A percentile compares a stretch with the other conserved stretches of the same genome.
Evolutionary conservation across 1,284 basidiomycete genomes (phyloP).

Genomic region (Mycena sp.): DNA sequence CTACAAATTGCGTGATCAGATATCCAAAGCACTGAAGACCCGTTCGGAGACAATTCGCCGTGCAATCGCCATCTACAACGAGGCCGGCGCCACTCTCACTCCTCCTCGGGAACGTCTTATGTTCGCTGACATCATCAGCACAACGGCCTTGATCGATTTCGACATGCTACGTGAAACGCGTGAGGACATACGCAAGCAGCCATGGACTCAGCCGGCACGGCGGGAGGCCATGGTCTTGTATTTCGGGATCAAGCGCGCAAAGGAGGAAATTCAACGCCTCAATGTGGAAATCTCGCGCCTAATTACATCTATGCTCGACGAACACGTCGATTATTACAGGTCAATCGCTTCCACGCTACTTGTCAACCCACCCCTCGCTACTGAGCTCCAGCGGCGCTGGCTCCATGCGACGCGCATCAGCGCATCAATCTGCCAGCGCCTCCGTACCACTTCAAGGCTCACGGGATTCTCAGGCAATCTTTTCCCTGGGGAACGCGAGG

Average conservation of each 20-base stretch:
- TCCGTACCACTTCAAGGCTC: no score
- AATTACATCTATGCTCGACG: slow-evolving; percentile 12
- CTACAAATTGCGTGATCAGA: not conserved
- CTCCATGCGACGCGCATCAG: no score
- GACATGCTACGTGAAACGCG: not conserved
- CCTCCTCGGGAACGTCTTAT: not conserved
- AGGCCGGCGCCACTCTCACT: not conserved
- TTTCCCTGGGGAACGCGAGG: no score
- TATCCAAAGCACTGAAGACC: not conserved
- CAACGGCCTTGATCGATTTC: not conserved
- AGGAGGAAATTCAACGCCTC: no score
- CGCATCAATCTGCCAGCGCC: no score
- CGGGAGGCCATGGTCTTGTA: not conserved
- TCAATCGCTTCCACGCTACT: not conserved
- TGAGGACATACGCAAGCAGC: not conserved
- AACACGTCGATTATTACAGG: not conserved
- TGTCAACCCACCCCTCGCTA: not conserved
- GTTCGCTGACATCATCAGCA: not conserved
- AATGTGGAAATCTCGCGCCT: slow-evolving; percentile 13
- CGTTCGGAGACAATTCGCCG: not conserved
- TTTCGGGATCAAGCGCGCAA: slow-evolving; percentile 6
- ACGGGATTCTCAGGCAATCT: no score
- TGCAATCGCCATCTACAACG: not conserved
- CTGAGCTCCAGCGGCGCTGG: no score
- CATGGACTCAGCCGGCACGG: not conserved